Percentiles rank a stretch among this genome's conserved stretches.
These are phyloP conservation scores for Wickerhamomyces pijperi DNA, from an alignment of 805 yeast species.

Conservation along the genomic window DNA sequence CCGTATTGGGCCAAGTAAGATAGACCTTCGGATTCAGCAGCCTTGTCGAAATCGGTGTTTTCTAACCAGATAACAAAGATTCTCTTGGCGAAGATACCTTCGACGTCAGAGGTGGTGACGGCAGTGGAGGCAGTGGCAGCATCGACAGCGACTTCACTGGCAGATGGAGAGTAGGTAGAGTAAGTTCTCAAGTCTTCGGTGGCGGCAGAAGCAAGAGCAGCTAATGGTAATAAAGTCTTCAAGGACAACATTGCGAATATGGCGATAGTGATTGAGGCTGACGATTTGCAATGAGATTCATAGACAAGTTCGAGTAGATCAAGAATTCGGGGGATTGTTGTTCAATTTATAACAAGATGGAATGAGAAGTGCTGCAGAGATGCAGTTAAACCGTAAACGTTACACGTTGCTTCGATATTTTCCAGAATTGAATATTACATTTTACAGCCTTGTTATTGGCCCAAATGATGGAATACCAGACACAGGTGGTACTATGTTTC, in stretches of 20 bases:
- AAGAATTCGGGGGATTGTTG: too few relatives aligned
- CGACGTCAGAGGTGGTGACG: slow-evolving; percentile 23
- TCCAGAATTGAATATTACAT: too few relatives aligned
- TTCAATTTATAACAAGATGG: too few relatives aligned
- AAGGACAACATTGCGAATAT: neutral
- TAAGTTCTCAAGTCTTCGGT: slow-evolving; percentile 4
- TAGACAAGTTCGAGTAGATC: too few relatives aligned
- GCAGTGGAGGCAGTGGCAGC: slow-evolving; percentile 11
- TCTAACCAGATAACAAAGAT: slow-evolving; percentile 36
- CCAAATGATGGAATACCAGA: too few relatives aligned
- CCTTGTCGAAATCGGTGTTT: slow-evolving; percentile 41
- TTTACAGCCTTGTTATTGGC: too few relatives aligned
- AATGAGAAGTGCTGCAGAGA: too few relatives aligned
- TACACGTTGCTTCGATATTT: too few relatives aligned
- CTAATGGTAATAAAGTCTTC: neutral
- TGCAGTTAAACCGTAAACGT: too few relatives aligned
- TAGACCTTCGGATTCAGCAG: slow-evolving; percentile 32
- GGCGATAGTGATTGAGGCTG: too few relatives aligned
- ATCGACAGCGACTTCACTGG: slow-evolving; percentile 3
- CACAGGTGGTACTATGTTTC: too few relatives aligned
- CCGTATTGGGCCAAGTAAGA: slow-evolving; percentile 32
- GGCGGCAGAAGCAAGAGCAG: neutral
- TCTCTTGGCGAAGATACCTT: slow-evolving; percentile 29
- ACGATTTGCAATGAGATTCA: too few relatives aligned
- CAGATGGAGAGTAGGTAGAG: slow-evolving; percentile 5